Conservation (phyloP, 345 rosid species). For the Zanthoxylum bungeanum region DNA sequence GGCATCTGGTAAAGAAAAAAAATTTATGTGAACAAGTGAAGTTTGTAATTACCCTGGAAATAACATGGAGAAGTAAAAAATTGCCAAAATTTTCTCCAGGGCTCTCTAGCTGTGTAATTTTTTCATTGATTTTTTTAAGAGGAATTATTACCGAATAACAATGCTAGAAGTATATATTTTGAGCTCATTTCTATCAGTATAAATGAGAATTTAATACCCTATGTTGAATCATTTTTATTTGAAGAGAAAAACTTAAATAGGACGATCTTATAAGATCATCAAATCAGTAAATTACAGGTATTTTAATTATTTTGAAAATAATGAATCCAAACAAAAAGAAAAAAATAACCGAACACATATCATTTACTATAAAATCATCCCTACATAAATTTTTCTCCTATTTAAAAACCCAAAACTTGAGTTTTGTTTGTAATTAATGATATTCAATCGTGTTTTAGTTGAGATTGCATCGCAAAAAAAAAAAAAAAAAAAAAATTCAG, state of each 20-base stretch:
- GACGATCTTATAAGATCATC: too few species aligned
- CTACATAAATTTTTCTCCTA: too few species aligned
- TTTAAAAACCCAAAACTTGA: too few species aligned
- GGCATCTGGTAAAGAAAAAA: conserved; percentile 28
- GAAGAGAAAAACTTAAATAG: too few species aligned
- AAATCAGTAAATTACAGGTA: too few species aligned
- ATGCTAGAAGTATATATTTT: background rate
- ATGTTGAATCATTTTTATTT: too few species aligned
- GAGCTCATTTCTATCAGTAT: too few species aligned
- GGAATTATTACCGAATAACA: background rate
- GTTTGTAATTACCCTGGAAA: background rate
- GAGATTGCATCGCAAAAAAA: background rate
- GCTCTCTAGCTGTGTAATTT: background rate
- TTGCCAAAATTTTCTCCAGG: background rate
- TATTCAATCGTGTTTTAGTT: background rate
- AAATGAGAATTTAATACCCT: too few species aligned
- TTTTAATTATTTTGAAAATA: too few species aligned
- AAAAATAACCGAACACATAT: too few species aligned
- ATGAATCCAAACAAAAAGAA: too few species aligned
- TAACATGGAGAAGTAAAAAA: background rate
- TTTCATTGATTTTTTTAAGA: background rate
- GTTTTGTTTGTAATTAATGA: background rate
- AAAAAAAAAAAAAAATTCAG: background rate
- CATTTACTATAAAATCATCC: too few species aligned
- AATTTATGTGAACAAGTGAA: conserved; percentile 1